These are phyloP conservation scores for Eucalyptus marginata DNA, from an alignment of 345 rosid genomes.

Conservation along the genomic window DNA sequence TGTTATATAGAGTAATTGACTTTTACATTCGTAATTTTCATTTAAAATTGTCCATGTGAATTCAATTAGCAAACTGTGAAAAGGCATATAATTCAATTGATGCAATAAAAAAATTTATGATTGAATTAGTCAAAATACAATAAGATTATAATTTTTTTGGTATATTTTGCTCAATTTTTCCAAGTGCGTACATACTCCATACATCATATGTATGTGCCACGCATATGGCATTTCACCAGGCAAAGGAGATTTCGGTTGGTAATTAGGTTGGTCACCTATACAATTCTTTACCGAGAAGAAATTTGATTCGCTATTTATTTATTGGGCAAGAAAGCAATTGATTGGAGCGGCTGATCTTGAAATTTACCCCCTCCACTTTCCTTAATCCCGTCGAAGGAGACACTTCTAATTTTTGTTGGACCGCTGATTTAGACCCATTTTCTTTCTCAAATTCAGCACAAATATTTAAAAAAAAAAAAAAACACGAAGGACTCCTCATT, in stretches of 20 bases:
- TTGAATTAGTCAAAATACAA: too few species aligned
- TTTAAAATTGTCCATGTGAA: neutral
- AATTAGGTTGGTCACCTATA: neutral
- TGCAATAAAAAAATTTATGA: accelerated
- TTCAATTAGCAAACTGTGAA: too few species aligned
- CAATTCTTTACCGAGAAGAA: neutral
- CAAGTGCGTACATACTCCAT: neutral
- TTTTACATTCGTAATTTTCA: neutral
- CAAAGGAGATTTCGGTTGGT: neutral
- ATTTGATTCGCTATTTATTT: neutral
- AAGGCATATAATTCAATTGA: too few species aligned
- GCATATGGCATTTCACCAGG: neutral
- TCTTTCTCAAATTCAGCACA: neutral
- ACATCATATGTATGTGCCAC: neutral
- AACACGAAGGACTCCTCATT: neutral
- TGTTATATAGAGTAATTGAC: accelerated
- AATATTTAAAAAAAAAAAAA: neutral
- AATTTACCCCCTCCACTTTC: neutral
- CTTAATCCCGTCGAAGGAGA: neutral
- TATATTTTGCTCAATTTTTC: neutral
- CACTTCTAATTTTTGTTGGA: neutral
- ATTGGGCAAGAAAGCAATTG: neutral
- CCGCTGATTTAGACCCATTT: neutral
- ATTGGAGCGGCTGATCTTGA: neutral
- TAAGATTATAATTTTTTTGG: too few species aligned